phyloP scores from a whole-genome alignment of 495 filamentous ascomycete genomes.

The Hypomontagnella monticulosa region DNA sequence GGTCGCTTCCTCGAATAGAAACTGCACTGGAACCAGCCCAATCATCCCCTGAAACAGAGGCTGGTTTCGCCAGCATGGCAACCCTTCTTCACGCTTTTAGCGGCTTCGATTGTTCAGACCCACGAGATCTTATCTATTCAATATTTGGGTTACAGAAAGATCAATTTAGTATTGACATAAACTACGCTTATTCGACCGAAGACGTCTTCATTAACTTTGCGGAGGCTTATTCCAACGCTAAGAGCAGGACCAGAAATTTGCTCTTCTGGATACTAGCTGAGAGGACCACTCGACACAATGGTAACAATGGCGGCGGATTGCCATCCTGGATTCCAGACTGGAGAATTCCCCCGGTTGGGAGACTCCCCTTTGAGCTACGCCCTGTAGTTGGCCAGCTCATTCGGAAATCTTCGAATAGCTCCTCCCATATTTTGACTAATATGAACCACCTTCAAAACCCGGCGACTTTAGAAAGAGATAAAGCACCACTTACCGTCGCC shows the following conservation, averaged over 20 bases:
- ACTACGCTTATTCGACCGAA: neutral
- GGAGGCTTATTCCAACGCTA: neutral
- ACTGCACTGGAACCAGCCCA: neutral
- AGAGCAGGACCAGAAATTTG: neutral
- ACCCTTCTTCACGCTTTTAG: neutral
- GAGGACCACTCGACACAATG: neutral
- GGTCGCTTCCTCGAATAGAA: neutral
- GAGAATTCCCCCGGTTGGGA: neutral
- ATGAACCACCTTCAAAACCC: too few relatives aligned
- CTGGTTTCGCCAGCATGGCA: neutral
- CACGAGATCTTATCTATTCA: neutral
- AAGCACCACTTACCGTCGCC: neutral
- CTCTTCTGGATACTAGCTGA: neutral
- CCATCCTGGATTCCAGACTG: slow-evolving; percentile 12
- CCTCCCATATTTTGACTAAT: too few relatives aligned
- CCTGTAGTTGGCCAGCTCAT: neutral
- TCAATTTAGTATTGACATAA: neutral
- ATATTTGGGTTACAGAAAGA: neutral
- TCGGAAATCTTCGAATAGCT: too few relatives aligned
- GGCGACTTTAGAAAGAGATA: too few relatives aligned
- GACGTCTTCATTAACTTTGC: neutral
- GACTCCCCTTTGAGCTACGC: neutral
- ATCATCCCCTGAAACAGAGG: neutral
- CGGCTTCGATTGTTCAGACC: neutral
- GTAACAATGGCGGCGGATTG: neutral